Evolutionary conservation across 768 basidiomycete genomes (phyloP).

Genomic region (Pisolithus sp.): DNA sequence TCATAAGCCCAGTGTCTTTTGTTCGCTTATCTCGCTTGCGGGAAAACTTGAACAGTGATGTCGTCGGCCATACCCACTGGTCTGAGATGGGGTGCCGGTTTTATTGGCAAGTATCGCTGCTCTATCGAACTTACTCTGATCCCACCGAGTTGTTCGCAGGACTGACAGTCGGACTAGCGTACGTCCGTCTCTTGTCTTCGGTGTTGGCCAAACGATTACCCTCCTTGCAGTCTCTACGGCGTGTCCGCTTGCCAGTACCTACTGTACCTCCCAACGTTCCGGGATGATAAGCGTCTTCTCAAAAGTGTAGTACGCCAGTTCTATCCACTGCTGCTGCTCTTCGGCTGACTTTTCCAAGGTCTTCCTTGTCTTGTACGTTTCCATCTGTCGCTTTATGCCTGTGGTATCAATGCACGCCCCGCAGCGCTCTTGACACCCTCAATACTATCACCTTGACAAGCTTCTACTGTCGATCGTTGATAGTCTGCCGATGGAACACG

Average conservation of each 20-base stretch:
- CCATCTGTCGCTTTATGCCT: not conserved
- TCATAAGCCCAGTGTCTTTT: too few species aligned
- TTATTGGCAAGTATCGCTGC: slow-evolving; percentile 10
- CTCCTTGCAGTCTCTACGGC: slow-evolving; percentile 13
- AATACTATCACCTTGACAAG: not conserved
- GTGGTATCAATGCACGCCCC: not conserved
- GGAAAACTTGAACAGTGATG: too few species aligned
- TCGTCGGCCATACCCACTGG: not conserved
- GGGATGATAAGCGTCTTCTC: slow-evolving; percentile 6
- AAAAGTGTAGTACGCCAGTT: slow-evolving; percentile 9
- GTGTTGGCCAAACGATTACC: not conserved
- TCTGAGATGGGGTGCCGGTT: slow-evolving; percentile 8
- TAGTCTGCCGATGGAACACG: not conserved
- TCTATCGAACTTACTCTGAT: not conserved
- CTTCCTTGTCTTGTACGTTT: not conserved
- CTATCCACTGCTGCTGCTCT: not conserved
- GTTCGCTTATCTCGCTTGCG: too few species aligned
- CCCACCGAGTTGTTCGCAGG: slow-evolving; percentile 4
- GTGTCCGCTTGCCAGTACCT: slow-evolving; percentile 11
- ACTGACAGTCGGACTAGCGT: slow-evolving; percentile 7
- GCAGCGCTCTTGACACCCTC: not conserved
- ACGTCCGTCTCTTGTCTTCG: not conserved
- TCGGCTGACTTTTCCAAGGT: not conserved
- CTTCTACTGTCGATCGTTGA: not conserved
- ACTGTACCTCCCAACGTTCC: slow-evolving; percentile 16